phyloP scores from a whole-genome alignment of 2,329 filamentous ascomycete species.

The Penicillium sp. region DNA sequence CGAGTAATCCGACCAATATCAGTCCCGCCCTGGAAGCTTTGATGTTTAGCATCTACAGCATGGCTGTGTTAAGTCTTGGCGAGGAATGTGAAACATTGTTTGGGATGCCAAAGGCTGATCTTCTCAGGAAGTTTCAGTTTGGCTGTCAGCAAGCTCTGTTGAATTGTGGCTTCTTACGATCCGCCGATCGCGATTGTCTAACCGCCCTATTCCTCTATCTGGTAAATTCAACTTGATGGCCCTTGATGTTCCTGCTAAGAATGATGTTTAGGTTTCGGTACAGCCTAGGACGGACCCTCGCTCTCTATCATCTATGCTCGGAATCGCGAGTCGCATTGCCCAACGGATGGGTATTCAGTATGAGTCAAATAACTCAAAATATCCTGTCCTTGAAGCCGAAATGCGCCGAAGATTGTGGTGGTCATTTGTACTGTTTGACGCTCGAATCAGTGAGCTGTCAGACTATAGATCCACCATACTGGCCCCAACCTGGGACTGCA shows the following conservation, averaged over 20 bases:
- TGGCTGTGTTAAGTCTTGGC: slow-evolving; percentile 63
- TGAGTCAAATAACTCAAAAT: slow-evolving; percentile 59
- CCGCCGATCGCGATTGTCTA: slow-evolving; percentile 53
- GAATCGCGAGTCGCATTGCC: slow-evolving; percentile 70
- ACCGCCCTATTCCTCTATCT: slow-evolving; percentile 62
- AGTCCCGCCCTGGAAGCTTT: slow-evolving; percentile 66
- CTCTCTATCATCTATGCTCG: slow-evolving; percentile 65
- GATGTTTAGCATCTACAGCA: slow-evolving; percentile 72
- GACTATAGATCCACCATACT: slow-evolving; percentile 52
- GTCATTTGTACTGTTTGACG: slow-evolving; percentile 72
- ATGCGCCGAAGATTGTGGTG: slow-evolving; percentile 76
- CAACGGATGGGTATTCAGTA: slow-evolving; percentile 72
- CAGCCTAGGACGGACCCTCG: slow-evolving; percentile 66
- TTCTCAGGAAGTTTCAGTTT: slow-evolving; percentile 52
- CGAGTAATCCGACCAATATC: slow-evolving; percentile 61
- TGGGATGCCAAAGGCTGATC: slow-evolving; percentile 44
- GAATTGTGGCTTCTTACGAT: slow-evolving; percentile 51
- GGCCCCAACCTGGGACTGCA: slow-evolving; percentile 54
- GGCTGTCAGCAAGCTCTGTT: slow-evolving; percentile 56
- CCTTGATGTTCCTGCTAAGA: slow-evolving; percentile 44
- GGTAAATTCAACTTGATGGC: slow-evolving; percentile 43
- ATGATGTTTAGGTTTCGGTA: slow-evolving; percentile 59
- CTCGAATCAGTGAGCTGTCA: slow-evolving; percentile 70
- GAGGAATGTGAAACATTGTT: slow-evolving; percentile 57
- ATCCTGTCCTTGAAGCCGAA: slow-evolving; percentile 65